Percentiles rank a stretch among this genome's conserved stretches.
Evolutionary conservation across 345 rosid species (phyloP).

Genomic region (Zanthoxylum bungeanum): DNA sequence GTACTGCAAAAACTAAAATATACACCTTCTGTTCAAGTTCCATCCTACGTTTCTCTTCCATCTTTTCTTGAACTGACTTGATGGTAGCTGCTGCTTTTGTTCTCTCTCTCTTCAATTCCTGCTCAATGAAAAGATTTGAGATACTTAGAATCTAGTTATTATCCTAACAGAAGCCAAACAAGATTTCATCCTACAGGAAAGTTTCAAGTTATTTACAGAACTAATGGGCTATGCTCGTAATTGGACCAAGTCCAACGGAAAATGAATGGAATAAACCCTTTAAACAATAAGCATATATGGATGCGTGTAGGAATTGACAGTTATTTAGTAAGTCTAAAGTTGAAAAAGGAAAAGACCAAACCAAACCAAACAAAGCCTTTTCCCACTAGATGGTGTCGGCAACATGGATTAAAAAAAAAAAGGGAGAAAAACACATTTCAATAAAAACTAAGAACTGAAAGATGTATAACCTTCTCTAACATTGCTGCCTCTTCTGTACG

Average conservation of each 20-base stretch:
- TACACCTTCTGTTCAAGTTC: slow-evolving; percentile 85
- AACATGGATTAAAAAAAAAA: too few relatives aligned
- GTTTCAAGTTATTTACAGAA: too few relatives aligned
- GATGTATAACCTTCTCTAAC: slow-evolving; percentile 69
- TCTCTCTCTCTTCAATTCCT: slow-evolving; percentile 95
- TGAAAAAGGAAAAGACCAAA: slow-evolving; percentile 8
- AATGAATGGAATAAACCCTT: too few relatives aligned
- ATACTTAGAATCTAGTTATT: slow-evolving; percentile 8
- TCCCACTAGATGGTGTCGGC: too few relatives aligned
- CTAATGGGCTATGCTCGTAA: too few relatives aligned
- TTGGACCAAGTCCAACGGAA: too few relatives aligned
- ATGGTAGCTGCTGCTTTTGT: slow-evolving; percentile 81
- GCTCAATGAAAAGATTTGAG: slow-evolving; percentile 19
- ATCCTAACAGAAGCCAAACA: slow-evolving; percentile 1
- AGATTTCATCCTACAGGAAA: too few relatives aligned
- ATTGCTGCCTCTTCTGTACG: slow-evolving; percentile 93
- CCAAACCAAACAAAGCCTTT: too few relatives aligned
- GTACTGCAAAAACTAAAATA: background rate
- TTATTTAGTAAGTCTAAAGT: background rate
- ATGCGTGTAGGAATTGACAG: background rate
- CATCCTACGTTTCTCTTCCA: slow-evolving; percentile 72
- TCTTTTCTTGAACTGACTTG: slow-evolving; percentile 74
- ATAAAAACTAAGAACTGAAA: slow-evolving; percentile 8
- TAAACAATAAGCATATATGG: background rate
- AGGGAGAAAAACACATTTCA: background rate